phyloP scores from a whole-genome alignment of 2,329 filamentous ascomycete genomes.

The Phialophora chinensis region DNA sequence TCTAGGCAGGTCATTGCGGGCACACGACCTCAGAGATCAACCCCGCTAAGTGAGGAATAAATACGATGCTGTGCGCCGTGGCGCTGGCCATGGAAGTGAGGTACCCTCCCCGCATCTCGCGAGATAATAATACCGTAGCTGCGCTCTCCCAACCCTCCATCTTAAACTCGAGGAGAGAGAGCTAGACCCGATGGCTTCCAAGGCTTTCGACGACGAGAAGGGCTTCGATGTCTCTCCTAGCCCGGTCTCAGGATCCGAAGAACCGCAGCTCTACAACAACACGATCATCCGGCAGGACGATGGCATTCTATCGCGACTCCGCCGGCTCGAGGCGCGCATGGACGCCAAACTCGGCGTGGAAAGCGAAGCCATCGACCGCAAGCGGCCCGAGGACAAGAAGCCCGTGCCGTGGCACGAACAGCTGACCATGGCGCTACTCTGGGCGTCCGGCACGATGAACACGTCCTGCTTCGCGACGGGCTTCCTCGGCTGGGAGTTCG shows the following conservation, averaged over 20 bases:
- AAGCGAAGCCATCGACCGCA: conserved; percentile 55
- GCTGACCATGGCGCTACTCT: conserved; percentile 52
- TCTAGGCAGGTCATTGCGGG: conserved; percentile 12
- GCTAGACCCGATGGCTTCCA: background rate
- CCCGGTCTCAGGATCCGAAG: conserved; percentile 1
- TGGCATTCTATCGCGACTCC: conserved; percentile 34
- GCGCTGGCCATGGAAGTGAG: background rate
- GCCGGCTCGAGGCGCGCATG: conserved; percentile 48
- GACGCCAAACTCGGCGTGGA: conserved; percentile 57
- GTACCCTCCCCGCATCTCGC: conserved; percentile 3
- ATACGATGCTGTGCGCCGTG: conserved; percentile 7
- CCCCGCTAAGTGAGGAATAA: conserved; percentile 7
- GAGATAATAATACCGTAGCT: background rate
- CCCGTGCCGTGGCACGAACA: conserved; percentile 47
- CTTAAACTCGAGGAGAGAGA: background rate
- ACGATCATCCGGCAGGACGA: conserved; percentile 29
- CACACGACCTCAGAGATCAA: conserved; percentile 1
- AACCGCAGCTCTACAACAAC: conserved; percentile 32
- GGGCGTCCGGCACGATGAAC: conserved; percentile 54
- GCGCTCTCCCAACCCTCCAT: background rate
- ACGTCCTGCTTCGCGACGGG: conserved; percentile 47
- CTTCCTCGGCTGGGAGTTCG: conserved; percentile 41
- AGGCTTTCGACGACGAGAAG: conserved; percentile 25
- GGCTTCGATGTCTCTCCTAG: conserved; percentile 16
- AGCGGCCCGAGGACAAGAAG: conserved; percentile 52